Percentiles rank a stretch among this genome's conserved stretches.
phyloP scores from a whole-genome alignment of 2,329 filamentous ascomycete species.

The Chrysoporthe austroafricana region DNA sequence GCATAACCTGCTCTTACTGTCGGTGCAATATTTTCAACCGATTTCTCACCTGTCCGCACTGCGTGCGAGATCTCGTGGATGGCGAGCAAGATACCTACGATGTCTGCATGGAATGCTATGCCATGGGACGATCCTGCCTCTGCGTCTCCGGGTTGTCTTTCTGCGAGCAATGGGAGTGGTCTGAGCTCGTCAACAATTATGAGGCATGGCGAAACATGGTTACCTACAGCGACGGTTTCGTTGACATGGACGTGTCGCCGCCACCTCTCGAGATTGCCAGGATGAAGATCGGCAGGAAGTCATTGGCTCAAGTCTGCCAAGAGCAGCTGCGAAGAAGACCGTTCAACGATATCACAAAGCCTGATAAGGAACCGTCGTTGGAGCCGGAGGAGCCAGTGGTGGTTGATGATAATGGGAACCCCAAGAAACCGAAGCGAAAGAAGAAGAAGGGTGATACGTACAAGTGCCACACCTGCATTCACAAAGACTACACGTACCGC shows the following conservation, averaged over 20 bases:
- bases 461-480: conserved; percentile 81
- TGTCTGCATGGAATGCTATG: conserved; percentile 97
- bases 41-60: conserved; percentile 89
- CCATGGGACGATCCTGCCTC: conserved; percentile 91
- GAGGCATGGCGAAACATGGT: conserved; percentile 82
- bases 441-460: conserved; percentile 58
- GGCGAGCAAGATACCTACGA: conserved; percentile 87
- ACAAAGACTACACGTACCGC: conserved; percentile 81
- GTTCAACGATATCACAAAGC: conserved; percentile 79
- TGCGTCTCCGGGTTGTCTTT: conserved; percentile 86
- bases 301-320: conserved; percentile 91
- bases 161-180: conserved; percentile 93
- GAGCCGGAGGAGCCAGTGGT: conserved; percentile 59
- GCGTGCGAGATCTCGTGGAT: conserved; percentile 67
- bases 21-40: conserved; percentile 96
- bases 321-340: conserved; percentile 80
- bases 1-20: conserved; percentile 94
- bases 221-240: conserved; percentile 70
- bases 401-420: conserved; percentile 64
- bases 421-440: conserved; percentile 63
- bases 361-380: conserved; percentile 51
- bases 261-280: conserved; percentile 72
- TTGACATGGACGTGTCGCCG: conserved; percentile 68
- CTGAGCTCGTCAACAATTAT: conserved; percentile 74
- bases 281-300: conserved; percentile 70